These are phyloP conservation scores for Fusarium sp. DNA, from an alignment of 2,329 filamentous ascomycete species.

Conservation along the genomic window DNA sequence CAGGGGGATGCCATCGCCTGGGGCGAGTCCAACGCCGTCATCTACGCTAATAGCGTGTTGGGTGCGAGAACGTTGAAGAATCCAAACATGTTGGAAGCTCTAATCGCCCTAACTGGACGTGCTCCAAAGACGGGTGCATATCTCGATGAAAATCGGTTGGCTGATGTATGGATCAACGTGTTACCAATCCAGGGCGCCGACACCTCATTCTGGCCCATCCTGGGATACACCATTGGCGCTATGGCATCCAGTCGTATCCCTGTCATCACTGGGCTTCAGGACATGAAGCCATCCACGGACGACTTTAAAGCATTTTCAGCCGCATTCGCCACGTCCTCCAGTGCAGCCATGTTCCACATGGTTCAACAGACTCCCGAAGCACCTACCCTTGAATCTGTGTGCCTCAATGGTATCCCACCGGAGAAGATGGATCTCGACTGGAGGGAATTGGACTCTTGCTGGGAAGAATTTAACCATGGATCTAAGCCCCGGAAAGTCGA, in stretches of 20 bases:
- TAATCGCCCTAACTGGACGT: constrained; percentile 32
- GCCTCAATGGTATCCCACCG: not conserved
- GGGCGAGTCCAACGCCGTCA: constrained; percentile 34
- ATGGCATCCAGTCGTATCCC: constrained; percentile 27
- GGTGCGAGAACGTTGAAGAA: constrained; percentile 36
- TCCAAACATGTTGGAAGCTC: constrained; percentile 26
- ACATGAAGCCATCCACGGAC: constrained; percentile 9
- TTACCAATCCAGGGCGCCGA: not conserved
- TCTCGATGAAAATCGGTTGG: constrained; percentile 16
- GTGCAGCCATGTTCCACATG: constrained; percentile 15
- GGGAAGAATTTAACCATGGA: not conserved
- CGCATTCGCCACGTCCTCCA: constrained; percentile 33
- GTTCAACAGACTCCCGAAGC: not conserved
- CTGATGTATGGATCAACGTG: not conserved
- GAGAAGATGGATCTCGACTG: not conserved
- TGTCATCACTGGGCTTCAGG: constrained; percentile 21
- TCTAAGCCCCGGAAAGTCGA: not conserved
- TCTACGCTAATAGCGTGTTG: constrained; percentile 36
- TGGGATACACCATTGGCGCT: constrained; percentile 31
- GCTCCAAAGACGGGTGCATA: constrained; percentile 27
- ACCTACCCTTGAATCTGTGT: not conserved
- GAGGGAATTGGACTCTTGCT: not conserved
- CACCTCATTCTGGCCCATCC: constrained; percentile 31
- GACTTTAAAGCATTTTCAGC: constrained; percentile 36
- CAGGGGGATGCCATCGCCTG: constrained; percentile 31